These are phyloP conservation scores for Rauvolfia tetraphylla DNA, from an alignment of 257 asterid genomes.

Conservation along the genomic window DNA sequence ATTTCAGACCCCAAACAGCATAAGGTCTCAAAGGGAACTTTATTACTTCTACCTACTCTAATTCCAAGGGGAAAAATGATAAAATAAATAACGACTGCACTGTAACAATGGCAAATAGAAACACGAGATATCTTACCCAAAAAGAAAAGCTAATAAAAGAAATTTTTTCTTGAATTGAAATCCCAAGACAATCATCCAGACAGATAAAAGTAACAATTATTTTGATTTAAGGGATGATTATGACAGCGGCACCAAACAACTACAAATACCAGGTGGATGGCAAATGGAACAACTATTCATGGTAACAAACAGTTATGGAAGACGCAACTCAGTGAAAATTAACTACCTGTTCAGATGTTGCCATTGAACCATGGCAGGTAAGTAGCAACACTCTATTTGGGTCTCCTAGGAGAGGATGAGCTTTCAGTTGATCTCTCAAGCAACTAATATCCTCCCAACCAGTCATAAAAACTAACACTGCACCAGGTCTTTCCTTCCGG, in stretches of 20 bases:
- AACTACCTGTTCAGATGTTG: constrained; percentile 87
- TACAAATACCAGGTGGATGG: neutral
- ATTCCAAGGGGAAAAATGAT: too few relatives aligned
- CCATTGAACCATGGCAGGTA: constrained; percentile 98
- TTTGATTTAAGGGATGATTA: neutral
- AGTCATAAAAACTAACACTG: constrained; percentile 93
- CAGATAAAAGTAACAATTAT: neutral
- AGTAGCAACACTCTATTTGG: constrained; percentile 92
- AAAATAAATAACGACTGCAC: neutral
- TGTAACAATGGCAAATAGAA: neutral
- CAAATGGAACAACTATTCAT: neutral
- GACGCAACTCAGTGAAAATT: constrained; percentile 13
- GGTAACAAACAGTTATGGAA: constrained; percentile 4
- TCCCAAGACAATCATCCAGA: neutral
- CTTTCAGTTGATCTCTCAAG: constrained; percentile 90
- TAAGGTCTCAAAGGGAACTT: too few relatives aligned
- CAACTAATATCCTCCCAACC: constrained; percentile 99
- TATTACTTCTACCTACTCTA: too few relatives aligned
- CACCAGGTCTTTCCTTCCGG: constrained; percentile 95
- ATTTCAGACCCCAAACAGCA: too few relatives aligned
- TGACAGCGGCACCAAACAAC: neutral
- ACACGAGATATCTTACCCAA: neutral
- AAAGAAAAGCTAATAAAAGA: neutral
- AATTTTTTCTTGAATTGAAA: too few relatives aligned
- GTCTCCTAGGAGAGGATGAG: constrained; percentile 97